Percentiles rank a stretch among this genome's conserved stretches.
Conservation (phyloP, 176 grass and related monocot species). For the sorghum (Sorghum bicolor) region DNA sequence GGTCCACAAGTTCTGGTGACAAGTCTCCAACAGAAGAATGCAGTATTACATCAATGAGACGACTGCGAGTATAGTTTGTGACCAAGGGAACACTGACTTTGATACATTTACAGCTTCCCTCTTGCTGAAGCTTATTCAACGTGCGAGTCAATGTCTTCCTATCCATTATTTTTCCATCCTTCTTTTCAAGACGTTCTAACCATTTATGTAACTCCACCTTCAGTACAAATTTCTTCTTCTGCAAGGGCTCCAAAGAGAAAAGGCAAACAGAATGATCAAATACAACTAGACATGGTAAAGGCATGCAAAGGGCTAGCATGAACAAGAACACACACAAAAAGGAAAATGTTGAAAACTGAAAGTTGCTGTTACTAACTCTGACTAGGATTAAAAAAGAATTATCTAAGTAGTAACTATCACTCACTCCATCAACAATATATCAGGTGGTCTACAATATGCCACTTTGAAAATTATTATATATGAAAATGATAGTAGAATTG, state of each 20-base stretch:
- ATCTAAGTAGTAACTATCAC: background rate
- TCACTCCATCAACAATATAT: background rate
- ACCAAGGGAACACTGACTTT: conserved; percentile 79
- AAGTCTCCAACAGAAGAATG: conserved; percentile 71
- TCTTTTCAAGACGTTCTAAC: conserved; percentile 72
- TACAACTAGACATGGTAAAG: background rate
- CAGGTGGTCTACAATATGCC: background rate
- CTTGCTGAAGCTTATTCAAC: conserved; percentile 89
- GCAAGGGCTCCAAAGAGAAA: conserved; percentile 26
- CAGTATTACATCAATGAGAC: conserved; percentile 76
- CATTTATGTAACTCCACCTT: conserved; percentile 81
- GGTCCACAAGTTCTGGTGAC: conserved; percentile 73
- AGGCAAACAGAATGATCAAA: conserved; percentile 13
- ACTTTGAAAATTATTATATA: background rate
- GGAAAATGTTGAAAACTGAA: background rate
- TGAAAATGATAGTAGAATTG: background rate
- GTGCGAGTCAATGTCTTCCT: conserved; percentile 73
- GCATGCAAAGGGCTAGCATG: background rate
- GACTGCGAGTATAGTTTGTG: conserved; percentile 70
- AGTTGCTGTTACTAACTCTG: background rate
- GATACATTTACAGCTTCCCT: conserved; percentile 75
- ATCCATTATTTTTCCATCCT: conserved; percentile 76
- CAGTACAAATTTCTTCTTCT: conserved; percentile 84
- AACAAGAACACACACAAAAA: background rate
- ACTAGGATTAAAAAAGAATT: background rate